These are phyloP conservation scores for Gastrolobium villosum DNA, from an alignment of 306 rosid genomes.

Conservation along the genomic window DNA sequence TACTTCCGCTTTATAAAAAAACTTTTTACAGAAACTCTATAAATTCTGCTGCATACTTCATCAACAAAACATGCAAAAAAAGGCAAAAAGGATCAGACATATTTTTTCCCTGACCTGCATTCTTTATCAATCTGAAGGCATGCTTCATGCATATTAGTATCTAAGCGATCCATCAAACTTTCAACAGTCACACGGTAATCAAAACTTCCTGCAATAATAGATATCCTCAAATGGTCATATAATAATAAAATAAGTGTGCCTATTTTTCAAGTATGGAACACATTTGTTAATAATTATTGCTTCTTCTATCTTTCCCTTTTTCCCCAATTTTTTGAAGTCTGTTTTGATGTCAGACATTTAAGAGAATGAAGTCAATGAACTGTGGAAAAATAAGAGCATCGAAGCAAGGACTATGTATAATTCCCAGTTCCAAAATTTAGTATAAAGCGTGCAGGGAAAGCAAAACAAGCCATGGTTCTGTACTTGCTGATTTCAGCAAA, in stretches of 20 bases:
- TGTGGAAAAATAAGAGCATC: background rate
- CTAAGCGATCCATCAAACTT: conserved; percentile 76
- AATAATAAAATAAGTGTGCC: conserved; percentile 21
- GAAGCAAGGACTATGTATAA: background rate
- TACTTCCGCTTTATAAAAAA: conserved; percentile 31
- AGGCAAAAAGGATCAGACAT: background rate
- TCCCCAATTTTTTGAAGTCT: background rate
- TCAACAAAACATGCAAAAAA: conserved; percentile 2
- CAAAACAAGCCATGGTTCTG: background rate
- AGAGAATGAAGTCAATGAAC: conserved; percentile 26
- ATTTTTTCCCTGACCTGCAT: conserved; percentile 64
- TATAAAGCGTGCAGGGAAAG: background rate
- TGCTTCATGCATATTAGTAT: conserved; percentile 78
- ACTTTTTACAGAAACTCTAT: background rate
- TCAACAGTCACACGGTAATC: conserved; percentile 72
- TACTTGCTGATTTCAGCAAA: conserved; percentile 30
- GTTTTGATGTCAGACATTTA: background rate
- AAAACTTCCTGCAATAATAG: conserved; percentile 56
- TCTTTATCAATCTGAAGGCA: conserved; percentile 78
- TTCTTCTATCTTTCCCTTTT: background rate
- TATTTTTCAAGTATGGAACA: conserved; percentile 6
- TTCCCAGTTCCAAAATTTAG: background rate
- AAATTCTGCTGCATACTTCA: background rate
- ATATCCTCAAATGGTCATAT: conserved; percentile 35
- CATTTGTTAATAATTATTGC: background rate